phyloP scores from a whole-genome alignment of 2,329 filamentous ascomycete species.

The Arthrobotrys musiformis region DNA sequence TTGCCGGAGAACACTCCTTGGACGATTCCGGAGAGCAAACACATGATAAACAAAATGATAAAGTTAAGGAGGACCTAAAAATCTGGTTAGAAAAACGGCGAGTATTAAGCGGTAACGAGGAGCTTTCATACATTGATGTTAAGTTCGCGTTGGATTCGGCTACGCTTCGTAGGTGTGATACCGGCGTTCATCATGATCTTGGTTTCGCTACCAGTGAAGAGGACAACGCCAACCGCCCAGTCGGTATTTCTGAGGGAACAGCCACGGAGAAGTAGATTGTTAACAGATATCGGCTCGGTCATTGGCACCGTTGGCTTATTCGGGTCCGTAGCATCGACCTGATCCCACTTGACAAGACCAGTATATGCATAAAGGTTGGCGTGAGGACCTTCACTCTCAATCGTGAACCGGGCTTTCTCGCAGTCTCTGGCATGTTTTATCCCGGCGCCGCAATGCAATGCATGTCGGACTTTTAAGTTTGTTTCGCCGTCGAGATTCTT shows the following conservation, averaged over 20 bases:
- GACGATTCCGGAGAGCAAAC: conserved; percentile 82
- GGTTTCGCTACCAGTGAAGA: conserved; percentile 94
- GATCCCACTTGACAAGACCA: conserved; percentile 86
- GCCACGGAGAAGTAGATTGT: conserved; percentile 92
- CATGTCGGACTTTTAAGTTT: conserved; percentile 93
- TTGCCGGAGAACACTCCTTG: conserved; percentile 85
- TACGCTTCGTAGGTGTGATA: conserved; percentile 91
- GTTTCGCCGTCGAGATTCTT: conserved; percentile 99
- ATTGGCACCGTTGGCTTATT: conserved; percentile 76
- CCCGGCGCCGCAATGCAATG: conserved; percentile 82
- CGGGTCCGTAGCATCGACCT: conserved; percentile 73
- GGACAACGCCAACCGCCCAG: conserved; percentile 90
- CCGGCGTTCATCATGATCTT: conserved; percentile 99
- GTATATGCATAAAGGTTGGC: conserved; percentile 96
- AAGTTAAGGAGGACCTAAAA: conserved; percentile 81
- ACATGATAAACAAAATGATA: conserved; percentile 86
- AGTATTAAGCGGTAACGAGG: neutral
- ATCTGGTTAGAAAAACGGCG: neutral
- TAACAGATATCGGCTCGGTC: conserved; percentile 92
- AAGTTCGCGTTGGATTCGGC: conserved; percentile 88
- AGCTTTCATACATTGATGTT: conserved; percentile 83
- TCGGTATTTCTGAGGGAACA: conserved; percentile 95
- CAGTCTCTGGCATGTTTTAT: conserved; percentile 92
- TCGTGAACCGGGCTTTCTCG: conserved; percentile 83
- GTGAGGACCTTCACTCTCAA: conserved; percentile 91